These are phyloP conservation scores for Dictyostelium citrinum DNA, from an alignment of 78 protist species.

Conservation along the genomic window DNA sequence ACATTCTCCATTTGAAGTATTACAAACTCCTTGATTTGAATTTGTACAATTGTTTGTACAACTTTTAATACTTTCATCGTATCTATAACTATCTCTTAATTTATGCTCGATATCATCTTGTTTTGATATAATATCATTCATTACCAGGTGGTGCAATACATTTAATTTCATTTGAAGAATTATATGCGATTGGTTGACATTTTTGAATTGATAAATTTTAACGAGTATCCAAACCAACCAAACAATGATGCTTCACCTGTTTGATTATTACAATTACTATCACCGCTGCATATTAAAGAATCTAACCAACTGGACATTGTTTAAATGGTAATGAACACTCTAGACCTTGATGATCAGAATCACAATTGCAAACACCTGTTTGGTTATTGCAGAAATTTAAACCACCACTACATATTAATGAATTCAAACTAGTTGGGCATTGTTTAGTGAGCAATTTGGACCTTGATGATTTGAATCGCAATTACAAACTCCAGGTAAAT, in stretches of 20 bases:
- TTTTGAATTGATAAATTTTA: neutral
- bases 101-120: neutral
- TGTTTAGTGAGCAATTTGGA: neutral
- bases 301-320: too few relatives aligned
- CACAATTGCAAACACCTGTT: neutral
- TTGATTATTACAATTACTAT: too few relatives aligned
- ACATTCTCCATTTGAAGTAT: neutral
- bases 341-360: too few relatives aligned
- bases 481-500: neutral
- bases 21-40: neutral
- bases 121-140: neutral
- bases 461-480: neutral
- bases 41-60: neutral
- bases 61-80: neutral
- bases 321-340: neutral
- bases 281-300: too few relatives aligned
- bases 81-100: neutral
- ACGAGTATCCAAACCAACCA: neutral
- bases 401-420: neutral
- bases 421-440: neutral
- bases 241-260: neutral
- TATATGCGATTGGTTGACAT: neutral
- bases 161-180: neutral
- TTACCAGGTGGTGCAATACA: neutral
- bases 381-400: neutral